A percentile compares a stretch with the other conserved stretches of the same genome.
phyloP scores from a whole-genome alignment of 208 protist genomes.

The Leishmania mexicana region DNA sequence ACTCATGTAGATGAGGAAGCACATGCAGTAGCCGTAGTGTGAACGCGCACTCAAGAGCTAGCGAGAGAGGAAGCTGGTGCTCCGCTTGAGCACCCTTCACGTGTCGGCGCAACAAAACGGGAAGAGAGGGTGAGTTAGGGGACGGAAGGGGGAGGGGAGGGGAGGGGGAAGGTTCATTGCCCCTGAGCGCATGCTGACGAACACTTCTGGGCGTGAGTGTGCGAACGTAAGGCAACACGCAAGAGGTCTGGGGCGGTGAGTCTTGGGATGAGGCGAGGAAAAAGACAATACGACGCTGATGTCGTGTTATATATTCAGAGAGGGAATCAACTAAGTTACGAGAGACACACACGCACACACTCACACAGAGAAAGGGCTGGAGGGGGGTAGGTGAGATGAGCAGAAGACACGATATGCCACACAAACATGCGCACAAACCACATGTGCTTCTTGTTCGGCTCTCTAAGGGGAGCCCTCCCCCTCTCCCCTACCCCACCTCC shows the following conservation, averaged over 20 bases:
- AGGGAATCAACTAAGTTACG: neutral
- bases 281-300: neutral
- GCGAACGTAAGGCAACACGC: neutral
- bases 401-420: neutral
- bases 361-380: neutral
- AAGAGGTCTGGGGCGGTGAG: neutral
- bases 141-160: neutral
- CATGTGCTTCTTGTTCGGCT: neutral
- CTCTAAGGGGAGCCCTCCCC: neutral
- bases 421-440: neutral
- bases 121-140: slow-evolving; percentile 3
- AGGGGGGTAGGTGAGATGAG: neutral
- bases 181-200: neutral
- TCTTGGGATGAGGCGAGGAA: slow-evolving; percentile 1
- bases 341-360: neutral
- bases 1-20: neutral
- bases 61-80: neutral
- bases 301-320: neutral
- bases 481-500: neutral
- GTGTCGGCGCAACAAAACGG: neutral
- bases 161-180: neutral
- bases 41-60: neutral
- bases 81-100: neutral
- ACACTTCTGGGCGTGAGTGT: neutral
- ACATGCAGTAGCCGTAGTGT: neutral